Base-by-base conservation (phyloP, 257 asterid genomes). In the Pogostemon cablin region DNA sequence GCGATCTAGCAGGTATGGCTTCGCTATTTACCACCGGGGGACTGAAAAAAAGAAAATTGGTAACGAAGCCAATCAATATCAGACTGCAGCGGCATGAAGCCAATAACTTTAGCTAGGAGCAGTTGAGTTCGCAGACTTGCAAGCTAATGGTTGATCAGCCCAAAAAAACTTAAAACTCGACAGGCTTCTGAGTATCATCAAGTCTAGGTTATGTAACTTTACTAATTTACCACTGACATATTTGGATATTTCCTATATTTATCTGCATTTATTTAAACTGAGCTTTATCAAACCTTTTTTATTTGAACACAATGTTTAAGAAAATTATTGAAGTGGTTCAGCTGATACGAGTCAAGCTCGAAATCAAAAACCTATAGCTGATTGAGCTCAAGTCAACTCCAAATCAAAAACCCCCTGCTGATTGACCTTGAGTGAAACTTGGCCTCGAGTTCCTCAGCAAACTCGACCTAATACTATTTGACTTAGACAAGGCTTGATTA, bases 21-120 rank as follows among this genome's bases (percentile, higher is more conserved):
- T 79, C 67, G 72, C 76, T 67, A 81, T 75, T 82, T 75, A 68
- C 86, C 44, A 70, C 66, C 25, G 82, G 35, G 44, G 75, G 75
- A 73, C 90, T 85, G 89, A 83, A 72, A 63, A 44, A 64, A 60
- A 73, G 53, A 68, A 44, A 65, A 20, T 62, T 43, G 57, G 72
- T 37, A 62, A 57, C 6, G 39, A 15, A 60, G 55, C 54, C 62
- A 35, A 70, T 57, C 58, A 71, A 32, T 40, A 58, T 12, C 67
- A 7, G 58, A 71, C 44, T 46, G 57, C 40, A 71, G 34, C 34
- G 48, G 52, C 50, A n/a, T 38, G 49, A 67, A 67, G 58, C 58
- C 67, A 69, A 4, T 46, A 3, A 10, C 39, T 62, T 35, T 1
- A 48, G 67, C 32, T 25, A 25, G 32, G 32, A 25, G 32, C 1